Evolutionary conservation across 2,329 filamentous ascomycete genomes (phyloP).

Genomic region (Paecilomyces niveus): DNA sequence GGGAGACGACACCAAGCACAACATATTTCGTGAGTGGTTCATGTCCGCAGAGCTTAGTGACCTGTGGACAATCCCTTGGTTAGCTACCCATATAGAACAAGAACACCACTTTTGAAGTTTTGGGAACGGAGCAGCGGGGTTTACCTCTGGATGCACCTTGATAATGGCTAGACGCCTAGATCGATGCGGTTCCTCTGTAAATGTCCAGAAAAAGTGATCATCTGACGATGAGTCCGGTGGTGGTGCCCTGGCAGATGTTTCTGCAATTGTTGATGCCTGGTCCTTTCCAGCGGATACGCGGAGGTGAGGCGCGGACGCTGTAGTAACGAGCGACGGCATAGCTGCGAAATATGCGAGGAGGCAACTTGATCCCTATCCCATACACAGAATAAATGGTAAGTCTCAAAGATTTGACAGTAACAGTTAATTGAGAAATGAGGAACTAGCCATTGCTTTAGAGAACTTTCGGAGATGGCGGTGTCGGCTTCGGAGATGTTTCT

Average conservation of each 20-base stretch:
- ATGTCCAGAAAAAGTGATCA: slow-evolving; percentile 91
- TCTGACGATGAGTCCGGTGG: slow-evolving; percentile 25
- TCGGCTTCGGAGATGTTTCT: slow-evolving; percentile 1
- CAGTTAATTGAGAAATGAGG: neutral
- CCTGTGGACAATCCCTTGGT: slow-evolving; percentile 43
- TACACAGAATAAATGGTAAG: slow-evolving; percentile 5
- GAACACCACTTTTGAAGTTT: neutral
- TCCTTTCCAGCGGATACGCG: slow-evolving; percentile 24
- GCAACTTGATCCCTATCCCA: slow-evolving; percentile 11
- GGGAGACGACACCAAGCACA: slow-evolving; percentile 71
- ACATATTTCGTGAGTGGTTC: slow-evolving; percentile 95
- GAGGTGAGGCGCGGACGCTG: slow-evolving; percentile 24
- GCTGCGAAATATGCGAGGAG: slow-evolving; percentile 4
- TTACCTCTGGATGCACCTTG: slow-evolving; percentile 92
- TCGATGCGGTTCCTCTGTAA: slow-evolving; percentile 94
- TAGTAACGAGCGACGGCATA: slow-evolving; percentile 25
- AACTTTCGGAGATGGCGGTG: neutral
- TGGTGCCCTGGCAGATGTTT: slow-evolving; percentile 17
- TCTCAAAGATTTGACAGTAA: neutral
- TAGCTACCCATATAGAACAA: neutral
- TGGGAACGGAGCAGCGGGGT: too few species aligned
- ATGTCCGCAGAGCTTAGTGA: slow-evolving; percentile 93
- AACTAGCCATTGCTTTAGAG: neutral
- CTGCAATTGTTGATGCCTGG: slow-evolving; percentile 9
- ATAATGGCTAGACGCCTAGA: slow-evolving; percentile 89